phyloP scores from a whole-genome alignment of 2,329 filamentous ascomycete species.

The Colletotrichum sansevieriae region DNA sequence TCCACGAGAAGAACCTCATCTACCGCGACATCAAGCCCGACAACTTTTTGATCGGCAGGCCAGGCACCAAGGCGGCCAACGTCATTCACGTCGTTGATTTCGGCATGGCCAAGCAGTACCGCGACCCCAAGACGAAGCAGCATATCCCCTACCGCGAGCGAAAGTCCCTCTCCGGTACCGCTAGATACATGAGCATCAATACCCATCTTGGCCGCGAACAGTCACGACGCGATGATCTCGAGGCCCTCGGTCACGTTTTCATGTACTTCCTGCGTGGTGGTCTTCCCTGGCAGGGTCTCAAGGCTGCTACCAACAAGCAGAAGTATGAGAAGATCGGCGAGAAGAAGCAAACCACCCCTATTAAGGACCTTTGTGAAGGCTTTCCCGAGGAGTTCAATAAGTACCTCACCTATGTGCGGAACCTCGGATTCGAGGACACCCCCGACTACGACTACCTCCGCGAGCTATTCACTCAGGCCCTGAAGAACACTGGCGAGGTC shows the following conservation, averaged over 20 bases:
- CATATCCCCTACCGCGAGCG: constrained; percentile 98
- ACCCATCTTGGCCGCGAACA: constrained; percentile 97
- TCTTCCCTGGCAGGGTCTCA: constrained; percentile 79
- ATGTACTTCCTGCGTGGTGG: constrained; percentile 81
- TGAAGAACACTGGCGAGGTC: constrained; percentile 93
- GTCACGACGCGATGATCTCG: constrained; percentile 93
- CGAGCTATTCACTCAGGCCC: constrained; percentile 93
- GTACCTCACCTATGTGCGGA: constrained; percentile 96
- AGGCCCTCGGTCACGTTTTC: constrained; percentile 84
- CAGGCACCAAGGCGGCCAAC: constrained; percentile 93
- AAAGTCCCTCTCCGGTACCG: constrained; percentile 96
- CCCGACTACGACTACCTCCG: constrained; percentile 98
- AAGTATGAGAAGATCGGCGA: constrained; percentile 99
- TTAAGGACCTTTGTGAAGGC: constrained; percentile 96
- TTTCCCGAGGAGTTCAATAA: constrained; percentile 98
- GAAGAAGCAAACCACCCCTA: constrained; percentile 98
- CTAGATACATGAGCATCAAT: constrained; percentile 99
- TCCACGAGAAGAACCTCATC: constrained; percentile 99
- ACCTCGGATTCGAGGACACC: constrained; percentile 97
- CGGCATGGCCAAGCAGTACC: constrained; percentile 99
- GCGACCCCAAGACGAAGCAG: constrained; percentile 98
- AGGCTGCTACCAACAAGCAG: constrained; percentile 86
- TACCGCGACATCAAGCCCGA: constrained; percentile 99
- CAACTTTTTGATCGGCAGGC: constrained; percentile 97
- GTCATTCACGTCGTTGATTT: constrained; percentile 99